Evolutionary conservation across 2,329 filamentous ascomycete genomes (phyloP), one percentile per base, ranked within the genome.

Genomic region (Phoma sp.): DNA sequence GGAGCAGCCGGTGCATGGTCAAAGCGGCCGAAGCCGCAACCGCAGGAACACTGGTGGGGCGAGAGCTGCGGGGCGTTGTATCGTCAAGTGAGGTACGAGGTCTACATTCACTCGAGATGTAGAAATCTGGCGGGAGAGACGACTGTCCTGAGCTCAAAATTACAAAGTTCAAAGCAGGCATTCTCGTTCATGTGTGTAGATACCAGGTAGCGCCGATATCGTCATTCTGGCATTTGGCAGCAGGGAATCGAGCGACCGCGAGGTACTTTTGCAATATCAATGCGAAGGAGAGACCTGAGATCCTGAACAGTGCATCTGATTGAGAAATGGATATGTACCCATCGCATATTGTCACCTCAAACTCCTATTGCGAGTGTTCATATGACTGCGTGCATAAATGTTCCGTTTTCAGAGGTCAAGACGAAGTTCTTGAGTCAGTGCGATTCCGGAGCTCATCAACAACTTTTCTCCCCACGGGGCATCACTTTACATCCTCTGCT

Each of bases 381-480:
- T n/a, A 3, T 40, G 35, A 2, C 41, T 45, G 41, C 43, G 47
- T 51, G 52, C 46, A 31, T 15, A 15, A 31, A 37, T 43, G 39
- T 43, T 31, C 52, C 43, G 52, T 44, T 55, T 55, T 45, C 46
- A 55, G 52, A 45, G 43, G 41, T 46, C 52, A 51, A 39, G 52
- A 25, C 54, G 25, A 56, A 51, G 38, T 57, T 56, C 55, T 63
- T 66, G 64, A 69, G 58, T 69, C 65, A 62, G 39, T 62, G 65
- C 65, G 65, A 69, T 65, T 55, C 51, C 65, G 65, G 65, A 69
- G 64, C 61, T 62, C 50, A 58, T 29, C 46, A 55, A 58, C 55
- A 62, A 62, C 57, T 64, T 58, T 58, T 66, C 51, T 55, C 66
- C 65, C 64, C 62, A 69, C 64, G 63, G 64, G 63, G 61, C 27